These are phyloP conservation scores for Huntiella moniliformis DNA, from an alignment of 2,329 filamentous ascomycete genomes.

Conservation along the genomic window DNA sequence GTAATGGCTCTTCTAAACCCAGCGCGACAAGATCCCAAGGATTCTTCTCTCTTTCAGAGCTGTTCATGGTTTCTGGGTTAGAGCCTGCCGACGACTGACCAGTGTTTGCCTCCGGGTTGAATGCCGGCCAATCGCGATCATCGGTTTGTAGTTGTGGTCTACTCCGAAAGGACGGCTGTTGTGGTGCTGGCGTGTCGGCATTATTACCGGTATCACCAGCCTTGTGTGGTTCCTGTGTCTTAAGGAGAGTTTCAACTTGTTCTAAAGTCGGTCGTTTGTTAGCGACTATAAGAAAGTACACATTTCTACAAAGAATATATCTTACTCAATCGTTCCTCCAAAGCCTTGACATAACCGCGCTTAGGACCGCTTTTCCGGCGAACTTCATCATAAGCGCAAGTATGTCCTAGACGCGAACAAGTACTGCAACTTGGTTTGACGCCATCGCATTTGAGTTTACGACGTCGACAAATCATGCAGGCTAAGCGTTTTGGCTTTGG, in stretches of 20 bases:
- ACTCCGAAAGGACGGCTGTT: not conserved
- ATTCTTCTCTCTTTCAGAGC: not conserved
- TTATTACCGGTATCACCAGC: not conserved
- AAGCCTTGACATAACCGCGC: slow-evolving; percentile 79
- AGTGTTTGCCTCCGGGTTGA: slow-evolving; percentile 11
- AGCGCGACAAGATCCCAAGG: slow-evolving; percentile 55
- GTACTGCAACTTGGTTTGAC: slow-evolving; percentile 71
- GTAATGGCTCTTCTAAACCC: slow-evolving; percentile 39
- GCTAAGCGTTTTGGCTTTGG: slow-evolving; percentile 83
- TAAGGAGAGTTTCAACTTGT: slow-evolving; percentile 81
- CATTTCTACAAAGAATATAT: not conserved
- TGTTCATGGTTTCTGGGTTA: not conserved
- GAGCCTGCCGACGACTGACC: not conserved
- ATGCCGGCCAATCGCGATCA: slow-evolving; percentile 25
- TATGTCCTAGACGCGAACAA: slow-evolving; percentile 68
- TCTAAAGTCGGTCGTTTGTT: slow-evolving; percentile 29
- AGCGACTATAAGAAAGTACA: not conserved
- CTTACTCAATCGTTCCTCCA: slow-evolving; percentile 83
- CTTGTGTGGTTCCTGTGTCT: slow-evolving; percentile 45
- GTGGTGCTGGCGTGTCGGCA: slow-evolving; percentile 1
- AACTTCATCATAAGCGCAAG: slow-evolving; percentile 80
- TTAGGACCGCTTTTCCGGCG: slow-evolving; percentile 89
- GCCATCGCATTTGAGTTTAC: slow-evolving; percentile 83
- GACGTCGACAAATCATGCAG: slow-evolving; percentile 81
- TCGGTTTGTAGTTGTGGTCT: slow-evolving; percentile 1